Evolutionary conservation across 2,329 filamentous ascomycete genomes (phyloP).

Genomic region (Fusarium sublunatum): DNA sequence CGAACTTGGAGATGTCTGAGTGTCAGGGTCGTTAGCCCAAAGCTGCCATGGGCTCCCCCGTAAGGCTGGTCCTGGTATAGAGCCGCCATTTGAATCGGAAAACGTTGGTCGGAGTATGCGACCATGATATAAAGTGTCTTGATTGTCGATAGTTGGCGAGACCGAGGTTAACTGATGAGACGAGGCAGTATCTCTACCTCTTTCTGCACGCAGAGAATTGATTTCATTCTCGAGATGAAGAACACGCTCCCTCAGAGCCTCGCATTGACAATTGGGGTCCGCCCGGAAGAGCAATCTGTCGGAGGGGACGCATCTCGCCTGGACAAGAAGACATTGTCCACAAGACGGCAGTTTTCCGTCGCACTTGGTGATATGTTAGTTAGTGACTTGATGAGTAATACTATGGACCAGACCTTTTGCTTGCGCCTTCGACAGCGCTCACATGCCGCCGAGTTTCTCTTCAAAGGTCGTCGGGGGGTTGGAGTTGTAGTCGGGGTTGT

Average conservation of each 20-base stretch:
- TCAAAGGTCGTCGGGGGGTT: not conserved
- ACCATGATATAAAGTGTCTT: not conserved
- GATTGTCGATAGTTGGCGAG: not conserved
- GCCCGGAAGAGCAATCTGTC: not conserved
- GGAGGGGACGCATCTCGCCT: slow-evolving; percentile 1
- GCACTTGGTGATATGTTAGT: not conserved
- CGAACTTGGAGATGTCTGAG: not conserved
- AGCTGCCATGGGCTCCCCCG: slow-evolving; percentile 1
- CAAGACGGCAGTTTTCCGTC: slow-evolving; percentile 4
- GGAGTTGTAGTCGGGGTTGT: not conserved
- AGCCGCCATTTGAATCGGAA: not conserved
- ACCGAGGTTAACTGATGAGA: not conserved
- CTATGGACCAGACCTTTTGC: not conserved
- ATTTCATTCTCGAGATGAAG: not conserved
- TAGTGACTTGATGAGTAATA: not conserved
- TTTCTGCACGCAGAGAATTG: not conserved
- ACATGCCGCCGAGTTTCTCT: not conserved
- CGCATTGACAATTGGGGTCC: slow-evolving; percentile 1
- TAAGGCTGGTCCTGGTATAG: not conserved
- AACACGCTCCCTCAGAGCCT: not conserved
- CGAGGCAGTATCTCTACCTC: not conserved
- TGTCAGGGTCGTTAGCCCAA: not conserved
- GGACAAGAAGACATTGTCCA: not conserved
- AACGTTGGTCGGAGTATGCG: slow-evolving; percentile 1
- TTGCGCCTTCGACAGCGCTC: not conserved